These are phyloP conservation scores for Avena insularis DNA, from an alignment of 176 grass and related monocot genomes.

Conservation along the genomic window DNA sequence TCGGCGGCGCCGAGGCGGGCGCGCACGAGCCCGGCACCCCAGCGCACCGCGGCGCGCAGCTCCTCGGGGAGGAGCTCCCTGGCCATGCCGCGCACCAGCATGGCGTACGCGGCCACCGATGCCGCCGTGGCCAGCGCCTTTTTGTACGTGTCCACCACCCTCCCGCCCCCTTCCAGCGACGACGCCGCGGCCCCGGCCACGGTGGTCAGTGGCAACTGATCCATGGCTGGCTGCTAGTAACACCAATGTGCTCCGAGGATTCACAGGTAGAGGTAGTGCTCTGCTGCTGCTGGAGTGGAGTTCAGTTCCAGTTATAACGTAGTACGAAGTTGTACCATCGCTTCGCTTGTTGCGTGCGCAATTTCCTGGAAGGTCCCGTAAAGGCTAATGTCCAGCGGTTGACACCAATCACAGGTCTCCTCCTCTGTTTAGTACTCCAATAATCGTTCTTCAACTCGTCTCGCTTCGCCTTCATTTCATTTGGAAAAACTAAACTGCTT, in stretches of 20 bases:
- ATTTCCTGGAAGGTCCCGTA: not conserved
- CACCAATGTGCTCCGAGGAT: not conserved
- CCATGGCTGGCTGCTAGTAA: not conserved
- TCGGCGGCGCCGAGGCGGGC: constrained; percentile 24
- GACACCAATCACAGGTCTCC: not conserved
- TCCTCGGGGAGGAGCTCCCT: constrained; percentile 58
- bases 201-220: not conserved
- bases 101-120: constrained; percentile 39
- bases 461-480: not conserved
- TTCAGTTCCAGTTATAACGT: not conserved
- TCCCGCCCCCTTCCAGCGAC: constrained; percentile 14
- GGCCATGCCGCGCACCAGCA: constrained; percentile 47
- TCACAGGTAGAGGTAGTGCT: not conserved
- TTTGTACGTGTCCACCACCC: constrained; percentile 52
- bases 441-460: not conserved
- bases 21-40: constrained; percentile 26
- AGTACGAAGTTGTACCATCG: not conserved
- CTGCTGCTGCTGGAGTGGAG: not conserved
- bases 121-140: constrained; percentile 48
- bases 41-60: constrained; percentile 43
- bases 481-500: too few relatives aligned
- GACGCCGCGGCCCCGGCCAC: not conserved
- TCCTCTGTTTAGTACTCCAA: not conserved
- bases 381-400: not conserved
- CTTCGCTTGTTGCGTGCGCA: not conserved